Conservation (phyloP, 208 protist species). For the Porcisia hertigi region DNA sequence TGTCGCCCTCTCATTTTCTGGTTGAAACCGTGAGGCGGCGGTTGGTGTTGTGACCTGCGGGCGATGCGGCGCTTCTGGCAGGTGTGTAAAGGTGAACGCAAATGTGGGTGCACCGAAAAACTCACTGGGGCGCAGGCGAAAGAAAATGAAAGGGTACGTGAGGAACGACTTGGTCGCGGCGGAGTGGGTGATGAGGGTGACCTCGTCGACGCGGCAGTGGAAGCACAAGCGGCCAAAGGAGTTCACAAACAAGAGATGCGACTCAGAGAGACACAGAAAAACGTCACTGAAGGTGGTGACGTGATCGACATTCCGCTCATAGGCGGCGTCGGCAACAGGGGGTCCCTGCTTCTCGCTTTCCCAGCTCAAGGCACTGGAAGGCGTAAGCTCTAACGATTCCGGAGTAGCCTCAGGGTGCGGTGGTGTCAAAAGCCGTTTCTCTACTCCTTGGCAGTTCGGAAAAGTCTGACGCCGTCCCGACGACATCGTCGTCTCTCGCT, state of each 20-base stretch:
- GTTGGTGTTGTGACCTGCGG: neutral
- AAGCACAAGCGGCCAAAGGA: conserved; percentile 42
- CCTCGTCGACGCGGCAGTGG: conserved; percentile 40
- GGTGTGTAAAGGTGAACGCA: conserved; percentile 16
- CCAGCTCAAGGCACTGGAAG: conserved; percentile 1
- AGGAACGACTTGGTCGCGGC: conserved; percentile 10
- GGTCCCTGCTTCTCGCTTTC: conserved; percentile 36
- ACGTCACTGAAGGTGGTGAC: conserved; percentile 35
- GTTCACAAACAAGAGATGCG: conserved; percentile 45
- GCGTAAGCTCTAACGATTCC: neutral
- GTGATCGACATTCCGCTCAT: conserved; percentile 1
- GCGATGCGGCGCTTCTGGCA: conserved; percentile 16
- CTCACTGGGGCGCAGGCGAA: conserved; percentile 16
- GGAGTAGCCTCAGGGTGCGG: neutral
- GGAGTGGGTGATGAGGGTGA: conserved; percentile 36
- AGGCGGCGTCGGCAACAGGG: conserved; percentile 2
- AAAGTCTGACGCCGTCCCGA: neutral
- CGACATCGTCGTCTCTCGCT: too few species aligned
- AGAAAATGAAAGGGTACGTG: conserved; percentile 18
- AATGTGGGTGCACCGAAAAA: conserved; percentile 19
- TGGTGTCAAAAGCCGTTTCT: neutral
- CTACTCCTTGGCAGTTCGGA: neutral
- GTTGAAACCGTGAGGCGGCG: neutral
- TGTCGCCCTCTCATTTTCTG: neutral
- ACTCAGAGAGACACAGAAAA: conserved; percentile 40